Evolutionary conservation across 2,329 filamentous ascomycete genomes (phyloP), one percentile per base, ranked within the genome.

Genomic region (Fusarium verrucosum): DNA sequence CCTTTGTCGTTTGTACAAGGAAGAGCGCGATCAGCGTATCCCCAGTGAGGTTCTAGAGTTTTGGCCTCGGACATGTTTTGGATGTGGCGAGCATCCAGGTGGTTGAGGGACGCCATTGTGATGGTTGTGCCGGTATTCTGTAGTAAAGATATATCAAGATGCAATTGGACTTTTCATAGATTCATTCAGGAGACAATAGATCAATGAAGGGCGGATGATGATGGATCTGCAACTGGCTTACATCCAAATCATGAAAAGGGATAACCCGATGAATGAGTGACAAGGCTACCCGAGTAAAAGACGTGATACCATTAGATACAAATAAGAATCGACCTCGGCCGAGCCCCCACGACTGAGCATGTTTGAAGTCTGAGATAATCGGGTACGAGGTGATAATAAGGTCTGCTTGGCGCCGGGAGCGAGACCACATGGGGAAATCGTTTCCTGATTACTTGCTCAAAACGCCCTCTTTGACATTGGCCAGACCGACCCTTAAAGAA

Each of bases 1-100:
- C 80, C 81, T 13, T 74, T 65, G 54, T 83, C 81, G 68, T 76
- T 81, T 46, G 73, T 77, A 71, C 81, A 83, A 5, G 81, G 81
- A 5, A 83, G 37, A 1, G 78, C 74, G 22, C 81, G 78, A 63
- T 77, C 75, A n/a, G 75, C 76, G 53, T 82, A 83, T 38, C 81
- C 81, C 81, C 81, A 83, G 69, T 83, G 80, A 33, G 74, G 74
- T 51, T 79, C 74, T 14, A 78, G 53, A n/a, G 55, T 49, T 25
- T 65, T 64, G n/a, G 75, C 78, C 11, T 74, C 73, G 25, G 66
- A 74, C 58, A 76, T 74, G 55, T 82, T 77, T 61, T 82, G 80
- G 58, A 82, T 81, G 62, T 81, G 79, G 23, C 73, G 72, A 61
- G 67, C 65, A 56, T 40, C 63, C 59, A 73, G 58, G 50, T 67